A percentile compares a stretch with the other conserved stretches of the same genome.
These are phyloP conservation scores for Pyrenochaeta sp. DNA, from an alignment of 2,329 filamentous ascomycete species.

Conservation along the genomic window DNA sequence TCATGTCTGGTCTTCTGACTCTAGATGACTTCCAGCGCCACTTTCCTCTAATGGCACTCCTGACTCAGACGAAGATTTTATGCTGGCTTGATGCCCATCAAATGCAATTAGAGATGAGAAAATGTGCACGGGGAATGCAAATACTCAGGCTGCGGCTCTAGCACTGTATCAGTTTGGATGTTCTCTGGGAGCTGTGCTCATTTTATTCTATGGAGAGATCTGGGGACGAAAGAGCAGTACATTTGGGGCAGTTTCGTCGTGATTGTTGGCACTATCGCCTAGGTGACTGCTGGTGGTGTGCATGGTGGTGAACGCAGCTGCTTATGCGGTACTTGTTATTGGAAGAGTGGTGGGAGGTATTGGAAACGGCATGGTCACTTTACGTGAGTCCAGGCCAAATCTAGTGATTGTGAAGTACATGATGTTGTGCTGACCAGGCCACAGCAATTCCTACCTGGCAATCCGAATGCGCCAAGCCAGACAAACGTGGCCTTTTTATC, in stretches of 20 bases:
- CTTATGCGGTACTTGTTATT: conserved; percentile 60
- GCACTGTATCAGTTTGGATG: conserved; percentile 48
- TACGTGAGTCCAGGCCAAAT: conserved; percentile 44
- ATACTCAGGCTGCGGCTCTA: conserved; percentile 22
- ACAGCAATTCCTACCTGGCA: conserved; percentile 20
- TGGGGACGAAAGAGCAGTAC: conserved; percentile 57
- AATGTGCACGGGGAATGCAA: conserved; percentile 24
- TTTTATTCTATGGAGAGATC: conserved; percentile 60
- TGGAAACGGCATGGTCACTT: conserved; percentile 58
- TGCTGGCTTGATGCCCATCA: conserved; percentile 23
- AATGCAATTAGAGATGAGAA: conserved; percentile 1
- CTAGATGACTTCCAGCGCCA: conserved; percentile 64
- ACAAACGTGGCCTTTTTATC: conserved; percentile 41
- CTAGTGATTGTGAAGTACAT: no score
- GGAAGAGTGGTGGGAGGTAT: conserved; percentile 32
- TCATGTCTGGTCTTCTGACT: conserved; percentile 72
- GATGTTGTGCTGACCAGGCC: no score
- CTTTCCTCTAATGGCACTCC: conserved; percentile 36
- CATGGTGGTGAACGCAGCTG: conserved; percentile 58
- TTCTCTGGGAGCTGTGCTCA: conserved; percentile 48
- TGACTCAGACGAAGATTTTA: conserved; percentile 16
- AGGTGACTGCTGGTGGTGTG: conserved; percentile 43
- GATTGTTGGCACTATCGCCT: conserved; percentile 65
- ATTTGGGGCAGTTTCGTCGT: conserved; percentile 26
- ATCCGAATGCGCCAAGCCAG: conserved; percentile 38